A percentile compares a stretch with the other conserved stretches of the same genome.
These are phyloP conservation scores for Neobulgaria alba DNA, from an alignment of 2,329 filamentous ascomycete species.

Conservation along the genomic window DNA sequence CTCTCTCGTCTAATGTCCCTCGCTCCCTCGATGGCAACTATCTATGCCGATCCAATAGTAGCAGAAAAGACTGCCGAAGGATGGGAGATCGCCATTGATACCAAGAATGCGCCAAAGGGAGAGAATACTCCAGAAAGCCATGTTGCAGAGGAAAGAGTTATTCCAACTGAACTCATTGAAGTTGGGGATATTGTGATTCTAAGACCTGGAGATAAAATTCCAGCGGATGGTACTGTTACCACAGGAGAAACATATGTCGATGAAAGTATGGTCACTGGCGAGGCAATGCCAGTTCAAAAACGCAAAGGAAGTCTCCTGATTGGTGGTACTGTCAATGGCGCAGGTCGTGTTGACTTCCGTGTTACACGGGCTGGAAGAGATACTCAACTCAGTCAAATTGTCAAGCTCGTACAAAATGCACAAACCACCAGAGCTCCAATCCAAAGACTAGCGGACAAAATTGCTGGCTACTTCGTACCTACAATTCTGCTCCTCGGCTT, in stretches of 20 bases:
- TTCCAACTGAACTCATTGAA: slow-evolving; percentile 90
- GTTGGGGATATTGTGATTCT: slow-evolving; percentile 90
- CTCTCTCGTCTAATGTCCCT: slow-evolving; percentile 92
- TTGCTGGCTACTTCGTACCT: slow-evolving; percentile 92
- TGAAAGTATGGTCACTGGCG: slow-evolving; percentile 97
- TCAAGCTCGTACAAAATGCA: slow-evolving; percentile 95
- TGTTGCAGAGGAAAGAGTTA: slow-evolving; percentile 70
- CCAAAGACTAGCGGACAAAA: slow-evolving; percentile 79
- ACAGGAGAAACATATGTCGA: slow-evolving; percentile 89
- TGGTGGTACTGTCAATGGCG: slow-evolving; percentile 91
- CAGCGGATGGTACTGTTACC: slow-evolving; percentile 80
- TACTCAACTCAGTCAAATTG: slow-evolving; percentile 95
- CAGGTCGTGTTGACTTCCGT: slow-evolving; percentile 82
- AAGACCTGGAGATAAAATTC: slow-evolving; percentile 91
- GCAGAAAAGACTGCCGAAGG: slow-evolving; percentile 81
- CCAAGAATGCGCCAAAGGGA: slow-evolving; percentile 38
- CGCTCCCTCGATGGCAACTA: slow-evolving; percentile 92
- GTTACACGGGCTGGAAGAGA: slow-evolving; percentile 90
- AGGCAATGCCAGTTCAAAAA: slow-evolving; percentile 92
- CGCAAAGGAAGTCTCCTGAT: slow-evolving; percentile 71
- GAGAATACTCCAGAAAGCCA: slow-evolving; percentile 39
- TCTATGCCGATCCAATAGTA: slow-evolving; percentile 90
- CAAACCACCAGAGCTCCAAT: slow-evolving; percentile 93
- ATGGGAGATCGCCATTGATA: slow-evolving; percentile 47
- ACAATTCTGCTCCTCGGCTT: slow-evolving; percentile 78